A percentile compares a stretch with the other conserved stretches of the same genome.
Evolutionary conservation across 2,329 filamentous ascomycete genomes (phyloP).

Genomic region (Paracoccidioides brasiliensis): DNA sequence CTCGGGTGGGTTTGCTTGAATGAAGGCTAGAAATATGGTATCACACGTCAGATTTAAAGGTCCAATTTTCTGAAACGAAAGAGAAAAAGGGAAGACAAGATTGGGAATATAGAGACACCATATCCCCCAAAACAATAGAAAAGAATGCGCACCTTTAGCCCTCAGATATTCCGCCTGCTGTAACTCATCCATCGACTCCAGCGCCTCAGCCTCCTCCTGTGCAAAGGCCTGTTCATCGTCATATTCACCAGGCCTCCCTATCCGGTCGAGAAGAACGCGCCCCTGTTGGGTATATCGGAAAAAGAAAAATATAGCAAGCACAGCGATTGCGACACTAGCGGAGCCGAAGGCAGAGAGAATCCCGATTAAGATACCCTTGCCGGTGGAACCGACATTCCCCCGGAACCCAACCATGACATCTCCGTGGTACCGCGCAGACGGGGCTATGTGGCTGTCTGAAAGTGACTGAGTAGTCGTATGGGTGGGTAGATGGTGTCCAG

Average conservation of each 20-base stretch:
- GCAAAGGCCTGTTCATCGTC: conserved; percentile 94
- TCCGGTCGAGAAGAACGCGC: conserved; percentile 82
- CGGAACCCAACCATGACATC: conserved; percentile 18
- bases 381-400: conserved; percentile 41
- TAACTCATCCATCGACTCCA: conserved; percentile 93
- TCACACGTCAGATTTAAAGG: neutral
- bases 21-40: conserved; percentile 52
- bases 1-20: conserved; percentile 87
- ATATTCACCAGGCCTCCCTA: conserved; percentile 87
- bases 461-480: conserved; percentile 6
- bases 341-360: conserved; percentile 90
- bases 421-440: conserved; percentile 6
- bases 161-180: conserved; percentile 79
- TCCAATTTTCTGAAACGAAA: neutral
- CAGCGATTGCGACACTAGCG: conserved; percentile 66
- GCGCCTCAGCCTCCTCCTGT: conserved; percentile 84
- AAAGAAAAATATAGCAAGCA: conserved; percentile 78
- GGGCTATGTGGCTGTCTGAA: neutral
- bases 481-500: conserved; percentile 3
- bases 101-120: neutral
- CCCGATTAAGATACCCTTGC: conserved; percentile 80
- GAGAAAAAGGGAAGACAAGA: neutral
- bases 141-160: conserved; percentile 63
- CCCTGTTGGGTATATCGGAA: conserved; percentile 81
- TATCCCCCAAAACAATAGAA: neutral